These are phyloP conservation scores for Talaromyces sp. DNA, from an alignment of 2,329 filamentous ascomycete genomes.

Conservation along the genomic window DNA sequence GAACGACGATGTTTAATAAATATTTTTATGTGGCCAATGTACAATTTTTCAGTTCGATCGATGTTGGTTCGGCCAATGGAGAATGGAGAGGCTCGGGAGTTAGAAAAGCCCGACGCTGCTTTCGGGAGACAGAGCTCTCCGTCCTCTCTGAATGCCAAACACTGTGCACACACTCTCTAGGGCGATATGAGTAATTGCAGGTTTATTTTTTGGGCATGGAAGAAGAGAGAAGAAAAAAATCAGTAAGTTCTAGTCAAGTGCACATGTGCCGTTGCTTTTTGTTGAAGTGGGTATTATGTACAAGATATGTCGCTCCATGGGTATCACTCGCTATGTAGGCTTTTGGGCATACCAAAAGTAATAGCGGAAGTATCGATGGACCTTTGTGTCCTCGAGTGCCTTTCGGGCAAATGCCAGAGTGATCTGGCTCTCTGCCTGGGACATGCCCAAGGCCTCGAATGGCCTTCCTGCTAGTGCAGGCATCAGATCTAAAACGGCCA, in stretches of 20 bases:
- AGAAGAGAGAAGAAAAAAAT: too few species aligned
- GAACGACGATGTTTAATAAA: background rate
- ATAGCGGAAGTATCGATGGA: conserved; percentile 8
- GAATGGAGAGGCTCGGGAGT: background rate
- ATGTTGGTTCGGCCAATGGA: background rate
- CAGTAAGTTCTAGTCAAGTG: too few species aligned
- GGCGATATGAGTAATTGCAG: too few species aligned
- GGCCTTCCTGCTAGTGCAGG: conserved; percentile 2
- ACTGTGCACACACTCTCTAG: too few species aligned
- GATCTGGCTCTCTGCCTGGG: conserved; percentile 4
- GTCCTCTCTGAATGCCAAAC: background rate
- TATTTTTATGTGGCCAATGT: background rate
- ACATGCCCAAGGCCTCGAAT: conserved; percentile 4
- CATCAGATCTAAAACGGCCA: conserved; percentile 8
- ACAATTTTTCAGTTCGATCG: background rate
- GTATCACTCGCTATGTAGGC: background rate
- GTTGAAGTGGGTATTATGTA: background rate
- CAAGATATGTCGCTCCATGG: background rate
- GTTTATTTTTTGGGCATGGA: too few species aligned
- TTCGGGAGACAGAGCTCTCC: background rate
- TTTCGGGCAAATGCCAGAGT: conserved; percentile 6
- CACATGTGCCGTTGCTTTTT: too few species aligned
- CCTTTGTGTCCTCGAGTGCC: conserved; percentile 3
- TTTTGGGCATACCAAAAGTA: conserved; percentile 11
- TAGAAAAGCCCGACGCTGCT: background rate